These are phyloP conservation scores for Lathyrus oleraceus DNA, from an alignment of 306 rosid species.

Conservation along the genomic window DNA sequence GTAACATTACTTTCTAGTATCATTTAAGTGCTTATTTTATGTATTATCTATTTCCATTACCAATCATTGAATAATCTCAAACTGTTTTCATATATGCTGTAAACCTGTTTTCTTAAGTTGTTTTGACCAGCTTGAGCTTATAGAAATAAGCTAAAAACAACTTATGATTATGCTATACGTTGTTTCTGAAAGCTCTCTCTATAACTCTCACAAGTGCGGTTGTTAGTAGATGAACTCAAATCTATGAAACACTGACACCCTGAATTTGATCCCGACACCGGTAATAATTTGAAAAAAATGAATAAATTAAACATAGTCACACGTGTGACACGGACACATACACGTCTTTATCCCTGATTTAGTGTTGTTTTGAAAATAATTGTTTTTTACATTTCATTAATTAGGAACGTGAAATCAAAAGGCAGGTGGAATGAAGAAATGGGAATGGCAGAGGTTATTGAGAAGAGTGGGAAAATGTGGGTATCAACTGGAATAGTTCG, in stretches of 20 bases:
- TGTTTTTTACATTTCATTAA: neutral
- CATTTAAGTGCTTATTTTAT: neutral
- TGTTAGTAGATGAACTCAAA: neutral
- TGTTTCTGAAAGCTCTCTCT: neutral
- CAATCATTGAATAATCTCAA: neutral
- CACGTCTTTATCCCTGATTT: too few species aligned
- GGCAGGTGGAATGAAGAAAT: conserved; percentile 62
- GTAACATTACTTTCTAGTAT: neutral
- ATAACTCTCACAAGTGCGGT: neutral
- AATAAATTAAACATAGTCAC: too few species aligned
- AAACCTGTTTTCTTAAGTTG: too few species aligned
- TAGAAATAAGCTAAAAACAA: neutral
- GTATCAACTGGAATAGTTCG: conserved; percentile 70
- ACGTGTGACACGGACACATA: too few species aligned
- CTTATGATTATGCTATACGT: neutral
- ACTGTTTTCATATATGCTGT: neutral
- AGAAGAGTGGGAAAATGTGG: conserved; percentile 68
- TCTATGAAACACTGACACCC: too few species aligned
- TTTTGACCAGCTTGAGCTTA: neutral
- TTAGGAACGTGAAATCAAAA: conserved; percentile 54
- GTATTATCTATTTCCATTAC: too few species aligned
- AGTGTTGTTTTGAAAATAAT: neutral
- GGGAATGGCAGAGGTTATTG: conserved; percentile 68
- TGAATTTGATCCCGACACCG: too few species aligned
- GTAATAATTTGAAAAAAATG: too few species aligned